Conservation (phyloP, 306 rosid genomes). For the Gynostemma pentaphyllum region DNA sequence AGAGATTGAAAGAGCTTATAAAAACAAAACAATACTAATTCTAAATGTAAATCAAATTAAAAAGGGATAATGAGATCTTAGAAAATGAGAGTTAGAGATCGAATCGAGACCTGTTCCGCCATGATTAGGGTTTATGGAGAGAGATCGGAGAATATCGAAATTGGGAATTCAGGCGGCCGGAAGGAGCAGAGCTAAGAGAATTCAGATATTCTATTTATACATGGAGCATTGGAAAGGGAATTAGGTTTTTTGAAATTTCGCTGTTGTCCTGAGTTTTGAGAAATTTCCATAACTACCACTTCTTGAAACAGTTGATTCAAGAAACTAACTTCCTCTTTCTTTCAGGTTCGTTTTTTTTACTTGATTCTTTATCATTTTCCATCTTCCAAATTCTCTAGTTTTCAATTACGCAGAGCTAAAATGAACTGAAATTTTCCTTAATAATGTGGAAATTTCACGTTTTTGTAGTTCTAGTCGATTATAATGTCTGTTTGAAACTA, state of each 20-base stretch:
- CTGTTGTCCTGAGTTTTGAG: too few species aligned
- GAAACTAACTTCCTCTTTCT: background rate
- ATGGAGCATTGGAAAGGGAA: too few species aligned
- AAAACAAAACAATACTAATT: background rate
- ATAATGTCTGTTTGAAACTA: background rate
- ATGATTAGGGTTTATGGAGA: slow-evolving; percentile 23
- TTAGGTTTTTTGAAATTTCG: too few species aligned
- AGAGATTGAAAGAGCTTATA: background rate
- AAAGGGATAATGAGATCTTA: background rate
- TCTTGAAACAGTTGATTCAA: background rate
- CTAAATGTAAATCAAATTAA: background rate
- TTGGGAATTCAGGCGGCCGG: slow-evolving; percentile 10
- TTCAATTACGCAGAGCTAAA: too few species aligned
- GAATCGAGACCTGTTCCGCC: slow-evolving; percentile 52
- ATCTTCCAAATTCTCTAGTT: background rate
- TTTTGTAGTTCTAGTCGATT: background rate
- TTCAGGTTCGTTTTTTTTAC: background rate
- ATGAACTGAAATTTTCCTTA: background rate
- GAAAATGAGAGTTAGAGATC: background rate
- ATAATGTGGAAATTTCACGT: background rate
- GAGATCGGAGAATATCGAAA: slow-evolving; percentile 5
- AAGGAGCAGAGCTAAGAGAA: background rate
- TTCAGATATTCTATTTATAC: too few species aligned
- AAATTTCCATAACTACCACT: too few species aligned
- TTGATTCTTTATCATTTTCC: background rate